Evolutionary conservation across 2,329 filamentous ascomycete genomes (phyloP), one percentile per base, ranked within the genome.

Genomic region (Parastagonospora nodorum): DNA sequence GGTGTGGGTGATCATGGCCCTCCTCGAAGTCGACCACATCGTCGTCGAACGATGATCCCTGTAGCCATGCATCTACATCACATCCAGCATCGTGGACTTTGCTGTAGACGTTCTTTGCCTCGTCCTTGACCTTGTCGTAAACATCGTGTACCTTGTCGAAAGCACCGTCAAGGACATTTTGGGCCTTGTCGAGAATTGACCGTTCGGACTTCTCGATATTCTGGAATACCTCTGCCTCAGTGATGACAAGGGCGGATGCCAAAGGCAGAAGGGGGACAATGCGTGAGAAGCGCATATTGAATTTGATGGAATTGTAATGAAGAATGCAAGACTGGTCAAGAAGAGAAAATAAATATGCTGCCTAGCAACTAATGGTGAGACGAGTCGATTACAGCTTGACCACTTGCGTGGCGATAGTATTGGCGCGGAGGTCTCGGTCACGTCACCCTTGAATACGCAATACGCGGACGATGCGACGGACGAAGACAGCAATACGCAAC

Each of bases 181-280:
- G 61, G 32, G 62, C 58, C n/a, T 55, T 48, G 41, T 64, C 59
- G 27, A 60, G 42, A 14, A 66, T 19, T 9, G 55, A 50, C 39
- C 45, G 60, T 38, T 58, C 58, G 12, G 61, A 57, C 42, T 63
- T 67, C 30, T 70, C 63, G 30, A 71, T 52, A 42, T 61, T 67
- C 37, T 74, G 71, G 52, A 81, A 75, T 15, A 81, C 71, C 47
- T 79, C 64, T 55, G 81, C 75, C 41, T 82, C 75, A 12, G 81
- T 80, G 42, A 85, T 72, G 51, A 84, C 79, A 45, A 84, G 77
- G 24, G 81, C 81, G 45, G 79, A 72, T 55, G 76, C 71, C 42
- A 81, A 56, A 28, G 80, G 78, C 60, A 78, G 77, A 42, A 83
- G 70, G 49, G 80, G 77, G 53, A 84, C 64, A 38, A 83, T 58